Conservation (phyloP, 2,329 filamentous ascomycete species). For the Colletotrichum scovillei region DNA sequence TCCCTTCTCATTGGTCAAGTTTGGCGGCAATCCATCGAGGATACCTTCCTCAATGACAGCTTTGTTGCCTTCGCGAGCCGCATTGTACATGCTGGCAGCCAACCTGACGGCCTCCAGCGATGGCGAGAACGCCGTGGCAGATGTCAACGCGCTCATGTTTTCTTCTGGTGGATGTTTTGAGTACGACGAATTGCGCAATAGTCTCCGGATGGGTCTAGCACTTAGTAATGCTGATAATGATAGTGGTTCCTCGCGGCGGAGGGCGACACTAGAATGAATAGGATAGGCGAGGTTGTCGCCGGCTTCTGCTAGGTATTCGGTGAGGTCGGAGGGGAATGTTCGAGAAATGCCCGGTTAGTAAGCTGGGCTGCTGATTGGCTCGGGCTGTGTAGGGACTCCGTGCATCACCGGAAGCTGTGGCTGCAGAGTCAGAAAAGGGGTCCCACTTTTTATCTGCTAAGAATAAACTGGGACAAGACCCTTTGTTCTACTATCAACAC, state of each 20-base stretch:
- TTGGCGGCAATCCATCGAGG: conserved; percentile 72
- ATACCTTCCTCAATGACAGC: conserved; percentile 71
- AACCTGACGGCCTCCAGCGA: conserved; percentile 74
- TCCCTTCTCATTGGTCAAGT: conserved; percentile 79
- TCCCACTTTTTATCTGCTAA: background rate
- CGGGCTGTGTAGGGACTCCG: background rate
- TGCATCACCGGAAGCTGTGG: background rate
- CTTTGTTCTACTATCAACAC: background rate
- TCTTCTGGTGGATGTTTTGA: background rate
- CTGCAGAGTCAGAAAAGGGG: background rate
- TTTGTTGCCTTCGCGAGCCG: conserved; percentile 70
- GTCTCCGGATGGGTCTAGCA: background rate
- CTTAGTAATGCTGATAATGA: conserved; percentile 9
- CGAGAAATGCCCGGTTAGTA: conserved; percentile 28
- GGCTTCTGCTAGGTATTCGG: conserved; percentile 7
- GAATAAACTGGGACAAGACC: background rate
- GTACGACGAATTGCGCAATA: background rate
- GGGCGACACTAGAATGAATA: background rate
- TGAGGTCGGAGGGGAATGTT: conserved; percentile 25
- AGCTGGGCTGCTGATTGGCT: conserved; percentile 21
- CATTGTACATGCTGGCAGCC: conserved; percentile 74
- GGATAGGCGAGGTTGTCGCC: background rate
- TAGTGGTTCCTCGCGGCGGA: conserved; percentile 3
- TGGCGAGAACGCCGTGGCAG: conserved; percentile 46
- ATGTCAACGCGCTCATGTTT: conserved; percentile 32